These are phyloP conservation scores for Backusella liffmaniae DNA, from an alignment of 192 early-diverging fungal species.

Conservation along the genomic window DNA sequence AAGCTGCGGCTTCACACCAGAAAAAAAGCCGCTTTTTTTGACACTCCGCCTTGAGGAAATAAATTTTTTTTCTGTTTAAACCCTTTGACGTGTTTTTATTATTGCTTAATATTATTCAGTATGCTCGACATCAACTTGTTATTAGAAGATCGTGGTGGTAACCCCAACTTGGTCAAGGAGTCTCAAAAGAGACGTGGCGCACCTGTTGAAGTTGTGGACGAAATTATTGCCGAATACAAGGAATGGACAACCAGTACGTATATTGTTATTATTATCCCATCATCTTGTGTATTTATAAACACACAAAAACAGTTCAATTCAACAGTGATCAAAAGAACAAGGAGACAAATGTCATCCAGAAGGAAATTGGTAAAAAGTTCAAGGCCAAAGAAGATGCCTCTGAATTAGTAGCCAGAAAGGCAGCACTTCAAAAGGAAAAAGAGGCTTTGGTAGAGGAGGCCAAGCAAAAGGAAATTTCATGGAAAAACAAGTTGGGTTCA, in stretches of 20 bases:
- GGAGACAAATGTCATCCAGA: constrained; percentile 88
- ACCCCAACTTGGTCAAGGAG: constrained; percentile 88
- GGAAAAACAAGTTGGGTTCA: constrained; percentile 59
- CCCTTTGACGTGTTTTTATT: neutral
- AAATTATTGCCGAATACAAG: constrained; percentile 87
- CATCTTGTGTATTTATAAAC: neutral
- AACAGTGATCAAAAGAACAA: constrained; percentile 87
- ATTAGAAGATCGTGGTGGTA: constrained; percentile 87
- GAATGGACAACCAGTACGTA: constrained; percentile 84
- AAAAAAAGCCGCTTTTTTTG: neutral
- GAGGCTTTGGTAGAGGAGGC: constrained; percentile 61
- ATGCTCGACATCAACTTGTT: constrained; percentile 96
- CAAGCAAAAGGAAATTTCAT: constrained; percentile 71
- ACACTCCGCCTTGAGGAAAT: neutral
- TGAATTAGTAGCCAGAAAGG: constrained; percentile 74
- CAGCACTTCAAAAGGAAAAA: constrained; percentile 70
- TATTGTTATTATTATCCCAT: neutral
- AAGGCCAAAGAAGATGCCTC: constrained; percentile 91
- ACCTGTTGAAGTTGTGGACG: constrained; percentile 83
- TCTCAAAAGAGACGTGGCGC: constrained; percentile 91
- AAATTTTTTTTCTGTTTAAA: neutral
- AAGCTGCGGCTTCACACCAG: neutral
- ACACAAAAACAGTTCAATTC: constrained; percentile 66
- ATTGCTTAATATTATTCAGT: neutral
- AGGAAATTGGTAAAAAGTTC: constrained; percentile 83